phyloP scores from a whole-genome alignment of 1,139 yeast genomes.

The Komagataea norvegica region DNA sequence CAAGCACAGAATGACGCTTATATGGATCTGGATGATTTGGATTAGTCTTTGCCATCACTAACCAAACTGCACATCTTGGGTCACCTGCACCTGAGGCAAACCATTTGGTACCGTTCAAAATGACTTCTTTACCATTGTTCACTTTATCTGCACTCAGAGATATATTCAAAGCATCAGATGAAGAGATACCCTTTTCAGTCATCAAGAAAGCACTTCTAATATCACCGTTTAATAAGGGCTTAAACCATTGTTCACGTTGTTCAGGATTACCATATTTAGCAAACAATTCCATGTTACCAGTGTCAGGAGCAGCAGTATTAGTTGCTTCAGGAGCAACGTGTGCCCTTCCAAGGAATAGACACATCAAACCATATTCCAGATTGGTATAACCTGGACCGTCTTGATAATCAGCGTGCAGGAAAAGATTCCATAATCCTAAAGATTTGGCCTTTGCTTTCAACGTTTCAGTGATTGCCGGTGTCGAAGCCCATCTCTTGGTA shows the following conservation, averaged over 20 bases:
- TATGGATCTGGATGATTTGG: slow-evolving; percentile 37
- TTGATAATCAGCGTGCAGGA: slow-evolving; percentile 49
- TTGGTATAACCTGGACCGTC: slow-evolving; percentile 66
- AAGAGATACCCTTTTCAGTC: slow-evolving; percentile 65
- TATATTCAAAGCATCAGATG: slow-evolving; percentile 66
- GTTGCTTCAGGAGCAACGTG: slow-evolving; percentile 58
- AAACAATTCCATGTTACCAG: slow-evolving; percentile 71
- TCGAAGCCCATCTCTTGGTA: slow-evolving; percentile 42
- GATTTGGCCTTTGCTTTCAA: slow-evolving; percentile 52
- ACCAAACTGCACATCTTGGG: slow-evolving; percentile 58
- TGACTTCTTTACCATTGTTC: slow-evolving; percentile 46
- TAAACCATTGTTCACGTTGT: slow-evolving; percentile 52
- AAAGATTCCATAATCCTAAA: slow-evolving; percentile 63
- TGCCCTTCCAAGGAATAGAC: slow-evolving; percentile 59
- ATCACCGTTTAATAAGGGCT: slow-evolving; percentile 53
- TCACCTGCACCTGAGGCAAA: slow-evolving; percentile 77
- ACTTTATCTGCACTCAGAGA: slow-evolving; percentile 41
- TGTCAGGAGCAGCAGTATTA: slow-evolving; percentile 65
- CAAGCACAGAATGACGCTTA: slow-evolving; percentile 55
- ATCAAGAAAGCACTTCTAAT: slow-evolving; percentile 65
- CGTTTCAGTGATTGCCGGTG: slow-evolving; percentile 49
- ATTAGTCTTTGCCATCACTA: slow-evolving; percentile 62
- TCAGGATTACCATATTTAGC: slow-evolving; percentile 52
- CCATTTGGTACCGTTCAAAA: slow-evolving; percentile 64
- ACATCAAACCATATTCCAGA: slow-evolving; percentile 68